Base-by-base conservation (phyloP, 805 yeast species). In the Saccharomyces eubayanus region DNA sequence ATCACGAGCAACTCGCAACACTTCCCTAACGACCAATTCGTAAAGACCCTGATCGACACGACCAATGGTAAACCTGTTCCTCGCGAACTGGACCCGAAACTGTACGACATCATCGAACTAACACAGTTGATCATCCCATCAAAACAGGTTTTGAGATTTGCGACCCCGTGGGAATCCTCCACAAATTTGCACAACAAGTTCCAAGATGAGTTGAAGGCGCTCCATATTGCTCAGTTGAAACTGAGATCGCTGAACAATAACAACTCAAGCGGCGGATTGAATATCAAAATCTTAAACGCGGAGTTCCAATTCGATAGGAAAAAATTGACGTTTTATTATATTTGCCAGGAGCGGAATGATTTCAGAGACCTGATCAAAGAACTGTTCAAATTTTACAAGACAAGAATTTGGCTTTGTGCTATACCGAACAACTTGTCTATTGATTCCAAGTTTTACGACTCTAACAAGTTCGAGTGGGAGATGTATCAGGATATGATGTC, bases 371-470 rank as follows among this genome's bases (percentile, higher is more conserved):
- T 86, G 63, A 86, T 86, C 54, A 82, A 85, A 55, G 91, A 86
- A 62, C 71, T 86, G 31, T 86, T 85, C 73, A 82, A 84, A 64
- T 82, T 84, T 56, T 86, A 85, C 73, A 86, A 86, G 70, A 85
- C 91, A 0, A 74, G 92, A 62, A 86, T 86, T 58, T 87, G 95
- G 95, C 72, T 87, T 69, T 85, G 92, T 75, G 92, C 94, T 0
- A 87, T 85, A 30, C 73, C 68, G 28, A 69, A 69, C 53, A 68
- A 69, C 54, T 47, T 69, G 46, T 61, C 59, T 1, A 66, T 69
- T 40, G 71, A 67, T 53, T 47, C 57, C 28, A 62, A 65, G 52
- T 67, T 65, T 48, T 67, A 62, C 47, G 62, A 61, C 8, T 36
- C 43, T 8, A 36, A 36, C 43, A 36, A 36, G 43, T 36, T 36